These are phyloP conservation scores for Paradendryphiella salina DNA, from an alignment of 2,329 filamentous ascomycete species.

Conservation along the genomic window DNA sequence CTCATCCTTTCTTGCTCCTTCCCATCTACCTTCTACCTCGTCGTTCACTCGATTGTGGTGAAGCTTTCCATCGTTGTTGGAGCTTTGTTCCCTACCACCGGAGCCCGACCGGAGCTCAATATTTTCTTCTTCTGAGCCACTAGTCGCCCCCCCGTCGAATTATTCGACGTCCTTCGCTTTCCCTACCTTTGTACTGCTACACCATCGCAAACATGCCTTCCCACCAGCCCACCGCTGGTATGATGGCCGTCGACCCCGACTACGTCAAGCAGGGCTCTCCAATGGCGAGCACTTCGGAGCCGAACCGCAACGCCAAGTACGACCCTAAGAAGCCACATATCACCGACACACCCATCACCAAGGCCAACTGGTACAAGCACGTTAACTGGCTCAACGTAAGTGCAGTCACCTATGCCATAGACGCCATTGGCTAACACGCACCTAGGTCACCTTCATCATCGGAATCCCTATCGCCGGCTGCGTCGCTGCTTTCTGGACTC, in stretches of 20 bases:
- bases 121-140: constrained; percentile 18
- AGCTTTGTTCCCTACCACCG: constrained; percentile 9
- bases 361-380: constrained; percentile 86
- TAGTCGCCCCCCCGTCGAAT: constrained; percentile 15
- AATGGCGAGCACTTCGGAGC: constrained; percentile 56
- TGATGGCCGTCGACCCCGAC: constrained; percentile 55
- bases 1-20: constrained; percentile 18
- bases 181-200: constrained; percentile 11
- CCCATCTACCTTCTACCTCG: constrained; percentile 26
- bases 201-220: constrained; percentile 52
- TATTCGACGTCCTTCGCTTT: constrained; percentile 18
- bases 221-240: constrained; percentile 54
- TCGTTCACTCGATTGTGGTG: constrained; percentile 28
- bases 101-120: constrained; percentile 24
- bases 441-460: constrained; percentile 80
- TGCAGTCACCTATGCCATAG: neutral
- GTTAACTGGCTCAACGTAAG: constrained; percentile 90
- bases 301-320: constrained; percentile 56
- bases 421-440: constrained; percentile 16
- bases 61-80: constrained; percentile 25
- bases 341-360: constrained; percentile 78
- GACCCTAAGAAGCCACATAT: constrained; percentile 80
- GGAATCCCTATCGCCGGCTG: constrained; percentile 75
- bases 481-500: constrained; percentile 77
- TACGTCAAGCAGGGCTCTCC: constrained; percentile 52